phyloP scores from a whole-genome alignment of 495 filamentous ascomycete species.

The Stereocaulon alpinum region DNA sequence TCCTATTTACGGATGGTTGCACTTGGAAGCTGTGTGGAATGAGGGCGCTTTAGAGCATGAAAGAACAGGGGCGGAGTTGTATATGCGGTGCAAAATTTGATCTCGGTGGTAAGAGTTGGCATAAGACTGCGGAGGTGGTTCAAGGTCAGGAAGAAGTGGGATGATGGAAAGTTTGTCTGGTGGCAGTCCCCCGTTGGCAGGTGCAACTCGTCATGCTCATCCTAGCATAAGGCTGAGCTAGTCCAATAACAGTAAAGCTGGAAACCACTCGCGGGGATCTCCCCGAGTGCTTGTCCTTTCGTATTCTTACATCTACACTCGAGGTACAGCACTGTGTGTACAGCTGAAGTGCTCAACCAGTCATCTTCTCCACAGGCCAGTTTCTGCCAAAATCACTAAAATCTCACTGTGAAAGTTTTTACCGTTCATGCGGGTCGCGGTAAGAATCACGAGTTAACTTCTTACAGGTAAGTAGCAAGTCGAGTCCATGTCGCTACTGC shows the following conservation, averaged over 20 bases:
- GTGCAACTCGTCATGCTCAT: slow-evolving; percentile 4
- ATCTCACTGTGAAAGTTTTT: too few relatives aligned
- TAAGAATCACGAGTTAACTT: too few relatives aligned
- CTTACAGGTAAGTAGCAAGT: too few relatives aligned
- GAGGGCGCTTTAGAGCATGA: not conserved
- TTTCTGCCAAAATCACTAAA: too few relatives aligned
- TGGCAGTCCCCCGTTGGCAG: not conserved
- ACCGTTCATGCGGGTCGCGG: too few relatives aligned
- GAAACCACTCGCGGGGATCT: not conserved
- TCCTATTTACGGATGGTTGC: not conserved
- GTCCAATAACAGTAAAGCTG: not conserved
- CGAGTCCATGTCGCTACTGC: too few relatives aligned
- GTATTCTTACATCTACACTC: too few relatives aligned
- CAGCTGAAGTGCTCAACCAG: too few relatives aligned
- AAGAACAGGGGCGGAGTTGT: not conserved
- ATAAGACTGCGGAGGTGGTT: not conserved
- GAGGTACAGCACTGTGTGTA: too few relatives aligned
- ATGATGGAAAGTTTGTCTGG: not conserved
- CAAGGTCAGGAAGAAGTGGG: not conserved
- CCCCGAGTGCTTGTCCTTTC: too few relatives aligned
- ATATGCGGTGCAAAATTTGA: not conserved
- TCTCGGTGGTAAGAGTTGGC: not conserved
- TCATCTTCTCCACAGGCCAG: too few relatives aligned
- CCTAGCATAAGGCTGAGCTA: not conserved
- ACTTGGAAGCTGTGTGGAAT: not conserved